Base-by-base conservation (phyloP, 1,139 yeast species). In the Blastobotrys proliferans region DNA sequence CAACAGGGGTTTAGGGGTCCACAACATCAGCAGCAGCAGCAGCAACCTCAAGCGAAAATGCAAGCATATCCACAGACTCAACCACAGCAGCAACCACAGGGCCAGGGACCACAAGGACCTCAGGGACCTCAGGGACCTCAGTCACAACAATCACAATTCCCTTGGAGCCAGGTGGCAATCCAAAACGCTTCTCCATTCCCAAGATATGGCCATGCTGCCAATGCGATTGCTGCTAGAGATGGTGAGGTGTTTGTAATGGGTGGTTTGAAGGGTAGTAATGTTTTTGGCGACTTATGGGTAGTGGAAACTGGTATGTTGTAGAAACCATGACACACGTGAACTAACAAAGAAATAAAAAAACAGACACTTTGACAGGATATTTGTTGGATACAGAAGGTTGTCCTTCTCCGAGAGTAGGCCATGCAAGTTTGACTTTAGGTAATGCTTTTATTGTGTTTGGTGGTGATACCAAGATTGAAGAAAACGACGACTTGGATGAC, bases 381-480 rank as follows among this genome's bases (percentile, higher is more conserved):
- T 77, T 79, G 43, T 75, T 92, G 26, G 92, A 79, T 31, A 72
- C 76, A 27, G 85, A 81, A 40, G 74, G 79, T 18, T 79, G 87
- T 21, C 97, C 97, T 1, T 92, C 95, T 16, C 97, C 98, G 22
- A 79, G 98, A 55, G 97, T 92, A 4, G 97, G 98, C 1, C 99
- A 94, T 63, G 87, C 97, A 1, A 77, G 95, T 2, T 84, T 92
- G 18, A 73, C 92, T 27, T 83, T 95, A 51, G 98, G 98, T 11
- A 92, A 90, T 60, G 98, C 98, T 0, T 92, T 83, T 58, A 88
- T 92, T 37, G 79, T 92, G 18, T 92, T 86, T 66, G 98, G 97
- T 35, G 99, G 99, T 56, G 98, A 92, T 60, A 92, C 97, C 1
- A 87, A 84, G 55, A 84, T 92, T 26, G 88, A 84, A 53, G 77